These are phyloP conservation scores for Triangularia setosa DNA, from an alignment of 2,329 filamentous ascomycete genomes.

Conservation along the genomic window DNA sequence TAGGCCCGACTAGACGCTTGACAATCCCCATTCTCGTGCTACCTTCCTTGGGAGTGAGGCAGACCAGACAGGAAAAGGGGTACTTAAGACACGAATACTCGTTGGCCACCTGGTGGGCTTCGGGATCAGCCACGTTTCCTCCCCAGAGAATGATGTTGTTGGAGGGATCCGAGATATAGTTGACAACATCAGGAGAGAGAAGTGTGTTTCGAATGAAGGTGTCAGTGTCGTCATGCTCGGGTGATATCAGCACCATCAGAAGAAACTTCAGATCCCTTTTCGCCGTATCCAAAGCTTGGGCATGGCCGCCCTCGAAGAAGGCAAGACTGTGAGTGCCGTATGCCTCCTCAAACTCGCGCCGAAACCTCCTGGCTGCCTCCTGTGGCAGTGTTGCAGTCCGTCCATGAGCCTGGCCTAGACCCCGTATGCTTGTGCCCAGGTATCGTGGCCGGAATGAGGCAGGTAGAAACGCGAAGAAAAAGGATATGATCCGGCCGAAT, in stretches of 20 bases:
- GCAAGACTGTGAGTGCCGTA: conserved; percentile 70
- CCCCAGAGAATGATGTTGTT: conserved; percentile 89
- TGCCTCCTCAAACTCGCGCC: conserved; percentile 91
- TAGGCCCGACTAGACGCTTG: conserved; percentile 70
- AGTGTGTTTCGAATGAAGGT: conserved; percentile 80
- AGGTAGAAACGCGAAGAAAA: conserved; percentile 77
- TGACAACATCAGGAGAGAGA: conserved; percentile 67
- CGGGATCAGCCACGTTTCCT: conserved; percentile 86
- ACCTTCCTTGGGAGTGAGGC: conserved; percentile 79
- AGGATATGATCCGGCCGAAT: conserved; percentile 68
- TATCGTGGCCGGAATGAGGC: conserved; percentile 55
- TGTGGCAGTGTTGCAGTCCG: conserved; percentile 75
- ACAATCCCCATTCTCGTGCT: conserved; percentile 88
- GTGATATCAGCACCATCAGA: conserved; percentile 81
- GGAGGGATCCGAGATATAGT: conserved; percentile 67
- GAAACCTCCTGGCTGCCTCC: conserved; percentile 84
- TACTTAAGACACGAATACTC: conserved; percentile 89
- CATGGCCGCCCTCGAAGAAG: conserved; percentile 85
- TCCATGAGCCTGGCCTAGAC: conserved; percentile 59
- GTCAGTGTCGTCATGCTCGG: conserved; percentile 89
- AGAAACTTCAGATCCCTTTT: conserved; percentile 91
- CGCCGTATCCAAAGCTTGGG: conserved; percentile 82
- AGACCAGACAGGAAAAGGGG: conserved; percentile 81
- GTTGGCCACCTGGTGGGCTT: conserved; percentile 88
- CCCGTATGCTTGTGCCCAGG: conserved; percentile 51